Evolutionary conservation across 192 early-diverging fungal species (phyloP).

Genomic region (Jimgerdemannia lactiflua): DNA sequence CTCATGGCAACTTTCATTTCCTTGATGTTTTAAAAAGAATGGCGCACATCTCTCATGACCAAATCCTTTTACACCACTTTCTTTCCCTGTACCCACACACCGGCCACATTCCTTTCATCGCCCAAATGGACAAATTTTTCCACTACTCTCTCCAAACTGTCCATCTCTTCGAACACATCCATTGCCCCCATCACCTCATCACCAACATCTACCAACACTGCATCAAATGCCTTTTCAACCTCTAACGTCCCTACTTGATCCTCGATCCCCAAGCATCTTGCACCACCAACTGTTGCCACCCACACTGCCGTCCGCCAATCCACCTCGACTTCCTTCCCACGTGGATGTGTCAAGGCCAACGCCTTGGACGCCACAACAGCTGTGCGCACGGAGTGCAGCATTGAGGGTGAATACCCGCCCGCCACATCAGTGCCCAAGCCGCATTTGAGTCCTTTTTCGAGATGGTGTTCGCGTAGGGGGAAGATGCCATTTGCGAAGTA

Average conservation of each 20-base stretch:
- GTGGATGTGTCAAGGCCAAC: constrained; percentile 15
- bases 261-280: constrained; percentile 59
- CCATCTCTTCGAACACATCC: no score
- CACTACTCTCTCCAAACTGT: no score
- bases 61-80: no score
- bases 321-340: constrained; percentile 43
- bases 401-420: constrained; percentile 71
- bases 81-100: no score
- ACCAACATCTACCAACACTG: constrained; percentile 67
- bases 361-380: constrained; percentile 60
- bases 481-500: constrained; percentile 10
- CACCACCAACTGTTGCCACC: constrained; percentile 80
- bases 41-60: no score
- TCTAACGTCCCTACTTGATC: constrained; percentile 62
- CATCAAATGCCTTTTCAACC: constrained; percentile 77
- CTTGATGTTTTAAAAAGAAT: no score
- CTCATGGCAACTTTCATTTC: no score
- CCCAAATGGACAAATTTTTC: no score
- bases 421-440: constrained; percentile 84
- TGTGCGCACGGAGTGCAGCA: constrained; percentile 76
- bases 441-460: constrained; percentile 56
- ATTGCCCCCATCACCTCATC: constrained; percentile 3
- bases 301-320: constrained; percentile 35
- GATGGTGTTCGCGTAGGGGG: constrained; percentile 55
- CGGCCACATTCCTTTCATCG: no score